Conservation (phyloP, 495 filamentous ascomycete genomes). For the Geoglossum glabrum region DNA sequence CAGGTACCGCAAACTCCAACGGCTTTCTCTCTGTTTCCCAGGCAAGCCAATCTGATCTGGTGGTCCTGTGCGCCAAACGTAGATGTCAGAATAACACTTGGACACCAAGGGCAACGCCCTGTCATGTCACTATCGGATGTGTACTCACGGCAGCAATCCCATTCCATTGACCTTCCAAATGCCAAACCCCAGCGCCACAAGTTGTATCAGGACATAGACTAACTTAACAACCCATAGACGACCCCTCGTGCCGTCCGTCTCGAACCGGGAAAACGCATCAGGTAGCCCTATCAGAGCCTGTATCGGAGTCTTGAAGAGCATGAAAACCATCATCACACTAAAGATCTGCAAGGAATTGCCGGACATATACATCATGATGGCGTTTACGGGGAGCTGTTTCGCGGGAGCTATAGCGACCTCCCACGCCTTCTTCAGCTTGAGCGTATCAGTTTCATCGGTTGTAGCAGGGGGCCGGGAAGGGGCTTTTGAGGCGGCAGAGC, state of each 20-base stretch:
- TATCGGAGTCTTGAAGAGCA: slow-evolving; percentile 94
- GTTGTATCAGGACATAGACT: slow-evolving; percentile 72
- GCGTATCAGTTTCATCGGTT: slow-evolving; percentile 66
- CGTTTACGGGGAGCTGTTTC: slow-evolving; percentile 93
- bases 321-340: slow-evolving; percentile 98
- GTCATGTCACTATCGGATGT: background rate
- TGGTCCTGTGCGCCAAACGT: slow-evolving; percentile 38
- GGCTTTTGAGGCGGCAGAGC: slow-evolving; percentile 13
- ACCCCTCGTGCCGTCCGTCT: slow-evolving; percentile 54
- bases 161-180: slow-evolving; percentile 96
- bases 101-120: background rate
- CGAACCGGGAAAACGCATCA: slow-evolving; percentile 66
- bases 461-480: slow-evolving; percentile 33
- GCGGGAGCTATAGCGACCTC: slow-evolving; percentile 86
- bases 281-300: slow-evolving; percentile 63
- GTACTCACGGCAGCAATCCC: slow-evolving; percentile 75
- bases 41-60: slow-evolving; percentile 84
- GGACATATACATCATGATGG: slow-evolving; percentile 99
- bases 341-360: slow-evolving; percentile 97
- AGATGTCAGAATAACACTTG: background rate
- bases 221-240: slow-evolving; percentile 63
- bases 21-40: slow-evolving; percentile 73
- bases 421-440: slow-evolving; percentile 98
- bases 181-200: slow-evolving; percentile 62
- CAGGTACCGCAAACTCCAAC: slow-evolving; percentile 45